These are phyloP conservation scores for Crithidia sp. DNA, from an alignment of 208 protist species.

Conservation along the genomic window DNA sequence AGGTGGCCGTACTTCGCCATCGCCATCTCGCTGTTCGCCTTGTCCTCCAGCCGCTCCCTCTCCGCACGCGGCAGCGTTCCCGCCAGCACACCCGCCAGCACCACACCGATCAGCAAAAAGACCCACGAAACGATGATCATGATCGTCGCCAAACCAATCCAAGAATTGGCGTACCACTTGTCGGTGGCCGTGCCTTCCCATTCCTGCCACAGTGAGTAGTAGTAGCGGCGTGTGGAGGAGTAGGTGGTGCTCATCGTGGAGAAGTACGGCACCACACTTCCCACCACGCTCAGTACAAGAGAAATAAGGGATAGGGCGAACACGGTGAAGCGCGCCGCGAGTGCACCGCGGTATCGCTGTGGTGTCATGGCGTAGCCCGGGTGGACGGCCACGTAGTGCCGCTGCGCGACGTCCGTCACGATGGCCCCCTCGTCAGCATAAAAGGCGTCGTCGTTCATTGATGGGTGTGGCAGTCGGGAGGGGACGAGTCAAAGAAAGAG, in stretches of 20 bases:
- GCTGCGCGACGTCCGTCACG: neutral
- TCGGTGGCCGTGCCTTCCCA: neutral
- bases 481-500: neutral
- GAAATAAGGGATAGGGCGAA: neutral
- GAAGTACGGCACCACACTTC: neutral
- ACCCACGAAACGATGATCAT: neutral
- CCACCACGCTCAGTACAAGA: neutral
- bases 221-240: neutral
- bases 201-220: neutral
- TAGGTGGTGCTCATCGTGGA: neutral
- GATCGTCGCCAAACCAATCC: neutral
- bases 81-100: neutral
- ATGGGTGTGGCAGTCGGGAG: neutral
- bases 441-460: neutral
- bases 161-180: neutral
- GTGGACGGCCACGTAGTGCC: neutral
- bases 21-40: neutral
- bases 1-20: neutral
- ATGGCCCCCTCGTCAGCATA: neutral
- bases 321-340: neutral
- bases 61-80: neutral
- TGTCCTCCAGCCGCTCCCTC: neutral
- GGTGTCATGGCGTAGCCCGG: neutral
- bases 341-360: neutral
- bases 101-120: neutral